phyloP scores from a whole-genome alignment of 2,329 filamentous ascomycete species.

The Nothomitra cinnamomea region DNA sequence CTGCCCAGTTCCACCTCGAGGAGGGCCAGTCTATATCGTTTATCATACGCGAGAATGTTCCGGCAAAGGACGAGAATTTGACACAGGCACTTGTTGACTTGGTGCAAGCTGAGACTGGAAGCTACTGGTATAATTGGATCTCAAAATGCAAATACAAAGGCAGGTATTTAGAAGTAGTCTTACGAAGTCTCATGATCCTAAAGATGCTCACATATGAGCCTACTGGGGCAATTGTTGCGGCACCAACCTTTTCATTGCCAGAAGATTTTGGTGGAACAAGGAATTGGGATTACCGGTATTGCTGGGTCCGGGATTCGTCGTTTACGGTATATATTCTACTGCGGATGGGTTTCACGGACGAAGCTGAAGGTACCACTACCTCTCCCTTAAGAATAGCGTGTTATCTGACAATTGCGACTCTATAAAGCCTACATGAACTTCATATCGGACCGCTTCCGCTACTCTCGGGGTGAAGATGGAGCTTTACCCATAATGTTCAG shows the following conservation, averaged over 20 bases:
- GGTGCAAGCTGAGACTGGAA: constrained; percentile 52
- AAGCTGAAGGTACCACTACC: constrained; percentile 38
- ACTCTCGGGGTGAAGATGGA: constrained; percentile 40
- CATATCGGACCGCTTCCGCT: constrained; percentile 52
- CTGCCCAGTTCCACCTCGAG: constrained; percentile 38
- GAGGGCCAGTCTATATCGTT: constrained; percentile 57
- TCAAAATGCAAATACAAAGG: constrained; percentile 53
- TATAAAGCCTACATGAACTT: constrained; percentile 55
- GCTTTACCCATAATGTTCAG: constrained; percentile 69
- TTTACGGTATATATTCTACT: constrained; percentile 65
- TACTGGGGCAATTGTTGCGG: constrained; percentile 59
- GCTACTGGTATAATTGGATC: constrained; percentile 60
- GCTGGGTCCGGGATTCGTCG: constrained; percentile 60
- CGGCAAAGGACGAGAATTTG: constrained; percentile 39
- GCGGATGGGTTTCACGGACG: constrained; percentile 55
- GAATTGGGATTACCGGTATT: constrained; percentile 56
- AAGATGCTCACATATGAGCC: constrained; percentile 66
- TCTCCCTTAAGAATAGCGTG: not conserved
- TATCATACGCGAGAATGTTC: constrained; percentile 45
- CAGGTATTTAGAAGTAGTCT: constrained; percentile 54
- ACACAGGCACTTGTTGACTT: constrained; percentile 39
- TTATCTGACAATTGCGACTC: not conserved
- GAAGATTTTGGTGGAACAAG: constrained; percentile 52
- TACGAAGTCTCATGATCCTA: constrained; percentile 53
- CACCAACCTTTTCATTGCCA: constrained; percentile 61